Base-by-base conservation (phyloP, 345 rosid species). In the Barbarea vulgaris region DNA sequence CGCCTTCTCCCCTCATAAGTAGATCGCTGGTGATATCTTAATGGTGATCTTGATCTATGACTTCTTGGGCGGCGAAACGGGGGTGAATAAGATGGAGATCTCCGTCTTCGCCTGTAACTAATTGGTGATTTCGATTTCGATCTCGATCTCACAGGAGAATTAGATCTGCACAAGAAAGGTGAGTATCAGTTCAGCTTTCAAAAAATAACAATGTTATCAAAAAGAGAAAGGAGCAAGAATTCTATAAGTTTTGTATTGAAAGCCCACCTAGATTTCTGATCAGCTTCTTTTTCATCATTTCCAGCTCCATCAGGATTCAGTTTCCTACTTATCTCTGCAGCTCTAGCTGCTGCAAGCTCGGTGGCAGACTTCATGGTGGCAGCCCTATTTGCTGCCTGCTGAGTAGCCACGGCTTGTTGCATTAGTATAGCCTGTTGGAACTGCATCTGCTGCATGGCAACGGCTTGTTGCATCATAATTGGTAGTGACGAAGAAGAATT, bases 391-490 rank as follows among this genome's bases (percentile, higher is more conserved):
- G 98, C 98, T 70, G 97, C 98, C 86, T 94, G 98, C 79, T 94
- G 98, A 36, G 97, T 92, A 80, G 88, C 89, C 92, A 91, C 66
- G 25, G 89, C 88, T 81, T 94, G 98, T 46, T 94, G 98, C 98
- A 94, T 94, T 64, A 91, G 81, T 85, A 94, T 86, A 67, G 97
- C 93, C 84, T 94, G 97, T 60, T 94, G 98, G 80, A 91, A 94
- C 64, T 94, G 97, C 97, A 94, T 90, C 77, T 94, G 98, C 78
- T 94, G 98, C 93, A 91, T 90, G 21, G 93, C 95, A 74, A 94
- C 98, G 67, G 98, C 98, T 82, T 94, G 98, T 85, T 94, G 98
- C 97, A 94, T 91, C 91, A 93, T 89, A 88, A 94, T 81, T 68
- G 97, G 98, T 71, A 94, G 82, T 63, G 97, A 90, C 55, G 98